These are phyloP conservation scores for Calonectria crousiana DNA, from an alignment of 2,329 filamentous ascomycete genomes.

Conservation along the genomic window DNA sequence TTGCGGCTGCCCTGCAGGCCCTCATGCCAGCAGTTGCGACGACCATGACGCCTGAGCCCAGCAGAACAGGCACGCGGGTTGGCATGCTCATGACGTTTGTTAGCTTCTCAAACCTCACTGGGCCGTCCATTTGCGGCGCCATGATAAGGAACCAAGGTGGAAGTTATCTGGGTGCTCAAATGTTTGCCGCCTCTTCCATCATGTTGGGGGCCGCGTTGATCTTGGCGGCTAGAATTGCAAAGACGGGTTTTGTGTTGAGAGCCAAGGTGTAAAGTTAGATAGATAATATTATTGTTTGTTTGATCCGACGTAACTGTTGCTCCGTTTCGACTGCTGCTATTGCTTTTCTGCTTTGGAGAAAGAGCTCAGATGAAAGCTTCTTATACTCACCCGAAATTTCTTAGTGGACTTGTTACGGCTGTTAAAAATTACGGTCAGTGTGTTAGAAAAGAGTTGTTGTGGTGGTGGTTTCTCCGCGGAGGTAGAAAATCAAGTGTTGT, in stretches of 20 bases:
- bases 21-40: constrained; percentile 64
- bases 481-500: background rate
- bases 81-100: constrained; percentile 52
- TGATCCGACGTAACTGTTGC: background rate
- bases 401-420: background rate
- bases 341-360: background rate
- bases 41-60: constrained; percentile 51
- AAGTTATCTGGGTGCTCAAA: constrained; percentile 39
- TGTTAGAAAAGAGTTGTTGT: background rate
- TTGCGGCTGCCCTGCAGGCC: constrained; percentile 61
- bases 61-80: constrained; percentile 48
- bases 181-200: constrained; percentile 40
- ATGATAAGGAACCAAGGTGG: constrained; percentile 35
- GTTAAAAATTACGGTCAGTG: background rate
- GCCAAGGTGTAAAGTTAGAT: constrained; percentile 24
- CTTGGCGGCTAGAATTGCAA: constrained; percentile 30
- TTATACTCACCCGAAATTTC: background rate
- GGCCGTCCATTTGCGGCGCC: constrained; percentile 43
- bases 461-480: background rate
- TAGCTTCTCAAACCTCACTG: constrained; percentile 46
- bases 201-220: constrained; percentile 38
- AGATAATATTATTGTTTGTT: background rate
- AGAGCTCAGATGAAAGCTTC: background rate
- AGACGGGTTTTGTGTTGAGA: constrained; percentile 27
- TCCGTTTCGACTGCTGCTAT: too few species aligned